Percentiles rank a stretch among this genome's conserved stretches.
Conservation (phyloP, 1,284 basidiomycete species). For the Austroboletus olivaceoglutinosus region DNA sequence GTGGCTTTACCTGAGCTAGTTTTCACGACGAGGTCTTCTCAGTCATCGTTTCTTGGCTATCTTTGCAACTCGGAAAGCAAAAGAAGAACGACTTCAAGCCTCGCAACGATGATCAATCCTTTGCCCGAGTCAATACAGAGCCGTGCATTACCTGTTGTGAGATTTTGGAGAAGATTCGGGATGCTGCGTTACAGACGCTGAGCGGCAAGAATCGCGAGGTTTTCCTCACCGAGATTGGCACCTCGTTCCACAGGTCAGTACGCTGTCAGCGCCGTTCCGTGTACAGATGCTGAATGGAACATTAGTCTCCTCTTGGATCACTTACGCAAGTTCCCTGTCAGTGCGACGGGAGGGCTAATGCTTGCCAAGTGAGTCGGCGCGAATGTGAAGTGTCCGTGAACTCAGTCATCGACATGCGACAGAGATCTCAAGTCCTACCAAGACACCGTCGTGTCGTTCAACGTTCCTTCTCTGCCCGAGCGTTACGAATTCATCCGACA, state of each 20-base stretch:
- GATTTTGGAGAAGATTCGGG: conserved; percentile 76
- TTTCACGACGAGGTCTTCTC: neutral
- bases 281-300: conserved; percentile 8
- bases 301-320: conserved; percentile 88
- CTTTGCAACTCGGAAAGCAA: conserved; percentile 81
- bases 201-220: conserved; percentile 91
- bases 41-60: conserved; percentile 73
- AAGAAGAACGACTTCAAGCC: conserved; percentile 98
- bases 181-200: conserved; percentile 69
- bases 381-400: neutral
- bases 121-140: conserved; percentile 93
- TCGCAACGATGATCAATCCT: conserved; percentile 91
- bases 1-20: neutral
- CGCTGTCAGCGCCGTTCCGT: conserved; percentile 9
- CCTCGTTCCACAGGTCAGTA: conserved; percentile 84
- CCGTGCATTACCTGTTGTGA: conserved; percentile 91
- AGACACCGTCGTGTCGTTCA: conserved; percentile 82
- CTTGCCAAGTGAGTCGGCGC: conserved; percentile 79
- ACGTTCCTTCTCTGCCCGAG: conserved; percentile 81
- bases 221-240: conserved; percentile 91
- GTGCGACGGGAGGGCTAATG: conserved; percentile 95
- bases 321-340: conserved; percentile 94
- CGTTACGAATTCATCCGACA: conserved; percentile 99
- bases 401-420: conserved; percentile 8
- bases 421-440: conserved; percentile 98